Conservation (phyloP, 2,329 filamentous ascomycete genomes). For the Diaporthe eres region DNA sequence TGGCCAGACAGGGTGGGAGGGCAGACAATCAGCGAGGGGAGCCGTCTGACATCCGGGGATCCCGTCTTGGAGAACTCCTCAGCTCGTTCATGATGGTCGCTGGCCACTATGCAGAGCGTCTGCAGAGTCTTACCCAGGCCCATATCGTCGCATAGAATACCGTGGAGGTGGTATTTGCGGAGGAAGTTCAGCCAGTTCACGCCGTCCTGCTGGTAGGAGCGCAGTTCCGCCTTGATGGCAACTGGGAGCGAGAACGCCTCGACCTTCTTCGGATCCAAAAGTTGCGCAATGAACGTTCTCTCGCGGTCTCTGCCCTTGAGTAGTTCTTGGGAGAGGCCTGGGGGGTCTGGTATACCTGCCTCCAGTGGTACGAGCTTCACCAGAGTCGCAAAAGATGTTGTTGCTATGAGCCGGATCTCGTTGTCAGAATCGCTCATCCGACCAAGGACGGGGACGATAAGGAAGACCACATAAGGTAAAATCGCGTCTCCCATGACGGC, state of each 20-base stretch:
- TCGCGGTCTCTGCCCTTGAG: slow-evolving; percentile 93
- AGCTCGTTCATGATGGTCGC: slow-evolving; percentile 93
- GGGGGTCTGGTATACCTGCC: slow-evolving; percentile 96
- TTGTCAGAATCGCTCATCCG: slow-evolving; percentile 99
- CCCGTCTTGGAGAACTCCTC: slow-evolving; percentile 90
- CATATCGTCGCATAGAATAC: slow-evolving; percentile 99
- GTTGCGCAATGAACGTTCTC: slow-evolving; percentile 95
- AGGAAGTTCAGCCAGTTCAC: slow-evolving; percentile 99
- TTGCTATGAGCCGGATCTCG: slow-evolving; percentile 93
- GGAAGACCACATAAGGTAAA: slow-evolving; percentile 97
- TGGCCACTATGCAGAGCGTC: slow-evolving; percentile 97
- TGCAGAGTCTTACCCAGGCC: slow-evolving; percentile 97
- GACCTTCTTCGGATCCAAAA: slow-evolving; percentile 96
- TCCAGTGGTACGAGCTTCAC: slow-evolving; percentile 98
- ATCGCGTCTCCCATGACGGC: slow-evolving; percentile 98
- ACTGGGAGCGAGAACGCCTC: slow-evolving; percentile 95
- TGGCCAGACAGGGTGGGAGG: slow-evolving; percentile 96
- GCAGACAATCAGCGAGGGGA: slow-evolving; percentile 95
- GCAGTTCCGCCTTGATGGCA: slow-evolving; percentile 94
- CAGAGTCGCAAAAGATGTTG: slow-evolving; percentile 95
- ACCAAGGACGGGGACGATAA: slow-evolving; percentile 95
- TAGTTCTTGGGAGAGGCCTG: slow-evolving; percentile 89
- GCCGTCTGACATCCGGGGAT: slow-evolving; percentile 80
- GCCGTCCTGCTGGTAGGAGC: slow-evolving; percentile 97
- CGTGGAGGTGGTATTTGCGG: slow-evolving; percentile 97